phyloP scores from a whole-genome alignment of 1,284 basidiomycete species.

The Trichosporon sp. region DNA sequence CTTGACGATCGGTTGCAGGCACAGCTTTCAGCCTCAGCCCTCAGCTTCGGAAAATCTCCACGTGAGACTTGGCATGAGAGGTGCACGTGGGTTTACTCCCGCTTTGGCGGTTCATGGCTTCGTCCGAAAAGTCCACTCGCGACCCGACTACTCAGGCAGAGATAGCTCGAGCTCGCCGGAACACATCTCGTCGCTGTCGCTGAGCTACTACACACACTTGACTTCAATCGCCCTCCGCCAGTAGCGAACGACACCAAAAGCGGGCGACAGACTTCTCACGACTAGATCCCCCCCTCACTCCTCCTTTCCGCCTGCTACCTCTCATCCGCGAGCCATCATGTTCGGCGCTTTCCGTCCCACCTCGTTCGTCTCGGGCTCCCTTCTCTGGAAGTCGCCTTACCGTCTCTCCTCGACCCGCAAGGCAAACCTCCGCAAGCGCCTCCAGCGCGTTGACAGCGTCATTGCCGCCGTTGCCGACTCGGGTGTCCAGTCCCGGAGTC shows the following conservation, averaged over 20 bases:
- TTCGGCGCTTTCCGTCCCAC: conserved; percentile 38
- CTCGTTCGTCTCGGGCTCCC: conserved; percentile 24
- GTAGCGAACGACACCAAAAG: neutral
- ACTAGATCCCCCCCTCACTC: neutral
- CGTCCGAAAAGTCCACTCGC: neutral
- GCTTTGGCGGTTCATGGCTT: neutral
- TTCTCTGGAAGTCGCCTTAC: conserved; percentile 77
- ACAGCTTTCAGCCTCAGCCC: no score
- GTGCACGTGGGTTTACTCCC: conserved; percentile 11
- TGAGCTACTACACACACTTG: neutral
- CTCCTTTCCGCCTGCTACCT: neutral
- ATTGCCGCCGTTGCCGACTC: conserved; percentile 78
- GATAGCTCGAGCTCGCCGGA: neutral
- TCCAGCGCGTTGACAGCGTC: conserved; percentile 88
- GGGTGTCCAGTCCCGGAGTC: conserved; percentile 65
- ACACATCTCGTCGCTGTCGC: neutral
- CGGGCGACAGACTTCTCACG: neutral
- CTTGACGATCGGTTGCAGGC: no score
- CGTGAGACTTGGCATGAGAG: no score
- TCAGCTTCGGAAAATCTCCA: neutral
- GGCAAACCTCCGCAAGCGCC: conserved; percentile 76
- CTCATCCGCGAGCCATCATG: conserved; percentile 20
- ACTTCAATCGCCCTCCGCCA: neutral
- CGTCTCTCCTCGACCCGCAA: conserved; percentile 85
- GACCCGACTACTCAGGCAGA: conserved; percentile 2